Percentiles rank a stretch among this genome's conserved stretches.
Evolutionary conservation across 495 filamentous ascomycete species (phyloP).

Genomic region (Penicillium soppii): DNA sequence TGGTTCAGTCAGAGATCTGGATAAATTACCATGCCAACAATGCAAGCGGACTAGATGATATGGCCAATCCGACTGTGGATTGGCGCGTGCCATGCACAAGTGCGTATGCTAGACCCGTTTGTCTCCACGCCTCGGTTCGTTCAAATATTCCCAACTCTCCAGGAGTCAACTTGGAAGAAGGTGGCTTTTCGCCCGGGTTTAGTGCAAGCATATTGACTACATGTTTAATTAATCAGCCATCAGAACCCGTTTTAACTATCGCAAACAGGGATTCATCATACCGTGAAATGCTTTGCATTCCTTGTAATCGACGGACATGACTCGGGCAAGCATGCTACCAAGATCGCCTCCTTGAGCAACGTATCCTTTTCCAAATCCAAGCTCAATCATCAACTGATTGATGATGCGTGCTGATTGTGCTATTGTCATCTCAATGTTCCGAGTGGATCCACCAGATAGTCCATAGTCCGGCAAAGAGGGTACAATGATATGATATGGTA

Average conservation of each 20-base stretch:
- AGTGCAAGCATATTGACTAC: constrained; percentile 17
- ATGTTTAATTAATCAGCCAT: too few species aligned
- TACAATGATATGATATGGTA: constrained; percentile 59
- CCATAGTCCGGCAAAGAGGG: constrained; percentile 56
- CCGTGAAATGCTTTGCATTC: constrained; percentile 30
- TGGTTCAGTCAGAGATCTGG: not conserved
- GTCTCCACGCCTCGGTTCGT: constrained; percentile 15
- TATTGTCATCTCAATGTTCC: constrained; percentile 36
- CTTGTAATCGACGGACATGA: constrained; percentile 27
- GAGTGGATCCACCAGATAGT: constrained; percentile 42
- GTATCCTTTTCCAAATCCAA: constrained; percentile 55
- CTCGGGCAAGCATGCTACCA: constrained; percentile 44
- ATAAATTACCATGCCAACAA: constrained; percentile 51
- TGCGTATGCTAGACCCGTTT: constrained; percentile 40
- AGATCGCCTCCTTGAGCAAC: constrained; percentile 60
- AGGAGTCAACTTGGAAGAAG: constrained; percentile 2
- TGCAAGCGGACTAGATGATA: constrained; percentile 52
- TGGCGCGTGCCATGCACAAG: constrained; percentile 53
- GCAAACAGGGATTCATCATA: constrained; percentile 5
- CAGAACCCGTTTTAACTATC: too few species aligned
- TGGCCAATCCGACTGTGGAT: constrained; percentile 50
- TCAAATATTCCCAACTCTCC: constrained; percentile 7
- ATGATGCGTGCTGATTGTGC: constrained; percentile 41
- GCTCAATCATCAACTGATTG: constrained; percentile 51
- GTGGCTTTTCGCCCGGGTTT: not conserved